phyloP scores from a whole-genome alignment of 192 early-diverging fungal species.

The Coemansia furcata region DNA sequence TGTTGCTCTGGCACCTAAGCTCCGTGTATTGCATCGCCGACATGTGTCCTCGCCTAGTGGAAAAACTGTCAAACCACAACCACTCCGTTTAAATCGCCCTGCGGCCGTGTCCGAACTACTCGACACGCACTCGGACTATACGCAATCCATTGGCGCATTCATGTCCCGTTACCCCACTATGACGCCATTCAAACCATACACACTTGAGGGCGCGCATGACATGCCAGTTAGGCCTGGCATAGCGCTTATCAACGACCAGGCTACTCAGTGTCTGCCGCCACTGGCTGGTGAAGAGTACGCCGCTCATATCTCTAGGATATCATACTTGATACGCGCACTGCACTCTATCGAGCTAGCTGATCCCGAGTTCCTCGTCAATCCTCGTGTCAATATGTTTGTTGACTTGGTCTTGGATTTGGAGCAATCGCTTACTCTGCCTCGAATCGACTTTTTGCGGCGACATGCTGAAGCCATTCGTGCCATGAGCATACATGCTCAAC shows the following conservation, averaged over 20 bases:
- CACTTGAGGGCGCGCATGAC: conserved; percentile 20
- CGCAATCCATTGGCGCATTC: conserved; percentile 24
- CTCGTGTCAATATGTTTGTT: conserved; percentile 33
- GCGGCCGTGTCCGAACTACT: conserved; percentile 26
- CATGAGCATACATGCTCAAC: conserved; percentile 7
- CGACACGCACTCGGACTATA: conserved; percentile 9
- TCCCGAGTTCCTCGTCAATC: conserved; percentile 29
- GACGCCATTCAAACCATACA: conserved; percentile 24
- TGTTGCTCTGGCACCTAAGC: conserved; percentile 10
- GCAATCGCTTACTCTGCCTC: conserved; percentile 27
- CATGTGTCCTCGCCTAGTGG: conserved; percentile 5
- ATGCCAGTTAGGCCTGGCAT: conserved; percentile 14
- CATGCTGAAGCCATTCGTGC: conserved; percentile 37
- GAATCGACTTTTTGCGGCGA: conserved; percentile 36
- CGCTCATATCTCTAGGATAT: conserved; percentile 25
- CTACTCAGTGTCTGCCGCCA: conserved; percentile 33
- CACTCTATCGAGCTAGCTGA: conserved; percentile 42
- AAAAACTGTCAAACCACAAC: conserved; percentile 23
- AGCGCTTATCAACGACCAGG: conserved; percentile 25
- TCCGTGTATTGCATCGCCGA: conserved; percentile 24
- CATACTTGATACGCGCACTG: conserved; percentile 35
- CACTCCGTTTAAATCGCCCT: conserved; percentile 22
- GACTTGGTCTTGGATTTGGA: conserved; percentile 44
- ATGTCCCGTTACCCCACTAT: conserved; percentile 28
- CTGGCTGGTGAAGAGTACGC: conserved; percentile 41